These are phyloP conservation scores for Sequoiadendron giganteum DNA, from an alignment of 75 land plant species.

Conservation along the genomic window DNA sequence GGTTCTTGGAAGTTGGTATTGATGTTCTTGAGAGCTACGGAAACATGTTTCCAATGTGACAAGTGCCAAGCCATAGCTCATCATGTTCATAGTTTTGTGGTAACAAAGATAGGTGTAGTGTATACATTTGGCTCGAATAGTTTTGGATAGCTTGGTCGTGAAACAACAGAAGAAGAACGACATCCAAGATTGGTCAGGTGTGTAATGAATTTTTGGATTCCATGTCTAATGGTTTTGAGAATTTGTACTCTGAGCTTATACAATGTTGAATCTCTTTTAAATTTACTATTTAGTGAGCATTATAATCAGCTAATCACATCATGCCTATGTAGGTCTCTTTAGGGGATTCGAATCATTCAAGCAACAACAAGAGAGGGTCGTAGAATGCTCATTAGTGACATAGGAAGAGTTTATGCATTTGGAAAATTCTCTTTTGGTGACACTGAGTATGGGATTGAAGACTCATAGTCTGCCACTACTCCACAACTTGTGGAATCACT, in stretches of 20 bases:
- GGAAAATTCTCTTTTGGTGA: slow-evolving; percentile 94
- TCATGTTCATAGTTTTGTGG: slow-evolving; percentile 84
- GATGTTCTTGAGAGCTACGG: slow-evolving; percentile 71
- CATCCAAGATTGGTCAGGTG: slow-evolving; percentile 78
- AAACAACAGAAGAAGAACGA: slow-evolving; percentile 66
- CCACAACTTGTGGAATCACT: slow-evolving; percentile 80
- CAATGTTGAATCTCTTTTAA: background rate
- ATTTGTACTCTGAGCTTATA: slow-evolving; percentile 10
- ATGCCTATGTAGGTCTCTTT: slow-evolving; percentile 57
- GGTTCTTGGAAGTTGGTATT: slow-evolving; percentile 87
- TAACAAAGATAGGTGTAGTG: slow-evolving; percentile 62
- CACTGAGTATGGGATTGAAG: slow-evolving; percentile 65
- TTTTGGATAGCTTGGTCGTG: slow-evolving; percentile 88
- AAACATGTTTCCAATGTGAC: slow-evolving; percentile 62
- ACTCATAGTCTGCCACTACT: slow-evolving; percentile 41
- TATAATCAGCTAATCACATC: background rate
- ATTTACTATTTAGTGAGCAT: background rate
- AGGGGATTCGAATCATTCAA: slow-evolving; percentile 77
- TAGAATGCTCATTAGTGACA: slow-evolving; percentile 85
- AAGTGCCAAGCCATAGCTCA: slow-evolving; percentile 86
- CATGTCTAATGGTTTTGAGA: background rate
- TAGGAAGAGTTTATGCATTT: slow-evolving; percentile 80
- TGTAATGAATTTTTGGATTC: background rate
- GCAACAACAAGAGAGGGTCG: slow-evolving; percentile 75
- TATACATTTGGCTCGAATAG: slow-evolving; percentile 82